phyloP scores from a whole-genome alignment of 192 early-diverging fungal species.

The Podila minutissima region DNA sequence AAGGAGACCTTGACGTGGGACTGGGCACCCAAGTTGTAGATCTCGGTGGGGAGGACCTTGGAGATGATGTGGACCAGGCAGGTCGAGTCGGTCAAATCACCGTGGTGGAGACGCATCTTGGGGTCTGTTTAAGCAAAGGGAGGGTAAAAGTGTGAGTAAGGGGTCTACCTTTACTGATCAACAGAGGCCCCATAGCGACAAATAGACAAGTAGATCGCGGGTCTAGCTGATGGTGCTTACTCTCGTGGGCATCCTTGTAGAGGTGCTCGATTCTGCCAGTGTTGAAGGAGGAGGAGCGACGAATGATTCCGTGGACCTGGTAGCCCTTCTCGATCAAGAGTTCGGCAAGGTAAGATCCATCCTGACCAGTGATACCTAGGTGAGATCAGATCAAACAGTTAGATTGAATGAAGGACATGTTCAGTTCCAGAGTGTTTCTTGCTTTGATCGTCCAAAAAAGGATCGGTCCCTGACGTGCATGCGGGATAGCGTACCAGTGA shows the following conservation, averaged over 20 bases:
- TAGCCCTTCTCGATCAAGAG: conserved; percentile 74
- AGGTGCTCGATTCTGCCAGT: conserved; percentile 79
- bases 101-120: conserved; percentile 76
- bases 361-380: conserved; percentile 77
- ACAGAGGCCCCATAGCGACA: too few relatives aligned
- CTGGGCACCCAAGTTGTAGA: conserved; percentile 80
- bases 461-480: too few relatives aligned
- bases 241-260: conserved; percentile 69
- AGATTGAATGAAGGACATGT: too few relatives aligned
- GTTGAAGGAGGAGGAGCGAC: conserved; percentile 80
- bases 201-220: too few relatives aligned
- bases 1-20: conserved; percentile 79
- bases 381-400: too few relatives aligned
- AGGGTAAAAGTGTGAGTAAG: too few relatives aligned
- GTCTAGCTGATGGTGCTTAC: conserved; percentile 35
- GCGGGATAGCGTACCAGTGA: too few relatives aligned
- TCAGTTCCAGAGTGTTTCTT: too few relatives aligned
- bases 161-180: too few relatives aligned
- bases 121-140: conserved; percentile 32
- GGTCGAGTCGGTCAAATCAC: conserved; percentile 78
- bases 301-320: conserved; percentile 77
- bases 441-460: too few relatives aligned
- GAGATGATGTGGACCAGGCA: conserved; percentile 76
- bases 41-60: conserved; percentile 73
- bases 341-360: conserved; percentile 76